A percentile compares a stretch with the other conserved stretches of the same genome.
These are phyloP conservation scores for Umbelopsis vinacea DNA, from an alignment of 192 early-diverging fungal genomes.

Conservation along the genomic window DNA sequence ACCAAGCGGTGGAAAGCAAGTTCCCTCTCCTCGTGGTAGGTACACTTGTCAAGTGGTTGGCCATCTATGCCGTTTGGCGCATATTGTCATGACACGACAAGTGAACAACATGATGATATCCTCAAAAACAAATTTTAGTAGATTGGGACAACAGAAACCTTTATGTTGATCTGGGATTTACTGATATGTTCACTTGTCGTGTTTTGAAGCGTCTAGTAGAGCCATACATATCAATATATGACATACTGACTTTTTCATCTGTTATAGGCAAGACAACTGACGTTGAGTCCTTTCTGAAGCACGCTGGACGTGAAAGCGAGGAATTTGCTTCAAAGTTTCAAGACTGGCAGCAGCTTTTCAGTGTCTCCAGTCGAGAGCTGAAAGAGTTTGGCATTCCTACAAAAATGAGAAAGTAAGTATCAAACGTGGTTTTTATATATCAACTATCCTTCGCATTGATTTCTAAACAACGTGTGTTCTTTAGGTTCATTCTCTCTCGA, in stretches of 20 bases:
- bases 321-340: conserved; percentile 5
- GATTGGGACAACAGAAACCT: conserved; percentile 20
- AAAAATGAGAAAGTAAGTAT: conserved; percentile 50
- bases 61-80: not conserved
- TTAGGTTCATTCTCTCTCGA: conserved; percentile 48
- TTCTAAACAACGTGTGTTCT: too few relatives aligned
- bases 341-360: conserved; percentile 52
- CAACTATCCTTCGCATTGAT: too few relatives aligned
- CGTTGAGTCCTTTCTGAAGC: conserved; percentile 10
- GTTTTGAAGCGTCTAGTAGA: too few relatives aligned
- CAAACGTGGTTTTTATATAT: too few relatives aligned
- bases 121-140: conserved; percentile 23
- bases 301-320: conserved; percentile 8
- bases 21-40: conserved; percentile 11
- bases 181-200: not conserved
- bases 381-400: conserved; percentile 50
- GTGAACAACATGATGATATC: conserved; percentile 14
- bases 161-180: conserved; percentile 21
- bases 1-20: not conserved
- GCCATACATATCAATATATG: not conserved
- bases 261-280: not conserved
- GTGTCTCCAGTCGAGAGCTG: conserved; percentile 34
- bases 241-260: not conserved
- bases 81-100: not conserved
- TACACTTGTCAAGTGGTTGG: not conserved